phyloP scores from a whole-genome alignment of 139 green algal species.

The Chlamydomonas schloesseri region DNA sequence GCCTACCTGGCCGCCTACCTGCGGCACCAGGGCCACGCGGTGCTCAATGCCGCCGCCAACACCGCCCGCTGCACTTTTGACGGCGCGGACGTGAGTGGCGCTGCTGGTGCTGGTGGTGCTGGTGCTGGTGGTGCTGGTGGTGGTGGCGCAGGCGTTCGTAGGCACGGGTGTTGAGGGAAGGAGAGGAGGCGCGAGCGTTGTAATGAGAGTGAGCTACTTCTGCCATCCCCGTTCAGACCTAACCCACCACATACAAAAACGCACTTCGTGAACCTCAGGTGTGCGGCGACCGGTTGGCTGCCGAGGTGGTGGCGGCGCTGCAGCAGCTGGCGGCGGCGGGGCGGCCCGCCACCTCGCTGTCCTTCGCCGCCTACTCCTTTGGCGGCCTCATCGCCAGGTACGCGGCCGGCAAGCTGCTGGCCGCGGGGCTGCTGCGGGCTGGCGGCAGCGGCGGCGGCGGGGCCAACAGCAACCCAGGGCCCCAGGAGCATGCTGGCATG shows the following conservation, averaged over 20 bases:
- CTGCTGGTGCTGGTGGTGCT: too few relatives aligned
- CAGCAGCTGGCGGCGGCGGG: background rate
- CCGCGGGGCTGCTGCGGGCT: background rate
- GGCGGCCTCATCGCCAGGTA: constrained; percentile 52
- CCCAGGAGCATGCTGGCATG: too few relatives aligned
- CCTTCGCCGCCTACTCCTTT: constrained; percentile 45
- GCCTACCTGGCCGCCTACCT: constrained; percentile 21
- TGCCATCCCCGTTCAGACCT: too few relatives aligned
- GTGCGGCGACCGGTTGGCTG: constrained; percentile 33
- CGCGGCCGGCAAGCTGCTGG: constrained; percentile 48
- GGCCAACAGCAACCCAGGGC: too few relatives aligned
- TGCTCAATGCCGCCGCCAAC: constrained; percentile 35
- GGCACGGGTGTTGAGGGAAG: too few relatives aligned
- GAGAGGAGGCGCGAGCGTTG: too few relatives aligned
- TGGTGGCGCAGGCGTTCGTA: too few relatives aligned
- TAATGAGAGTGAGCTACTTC: too few relatives aligned
- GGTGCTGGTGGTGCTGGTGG: too few relatives aligned
- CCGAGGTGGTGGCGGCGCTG: constrained; percentile 32
- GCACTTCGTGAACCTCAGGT: too few relatives aligned
- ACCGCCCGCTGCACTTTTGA: constrained; percentile 21
- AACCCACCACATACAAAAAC: too few relatives aligned
- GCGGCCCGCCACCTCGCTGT: constrained; percentile 9
- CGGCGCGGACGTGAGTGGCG: constrained; percentile 11
- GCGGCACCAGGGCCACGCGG: background rate
- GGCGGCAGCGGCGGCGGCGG: too few relatives aligned